These are phyloP conservation scores for Lenzites betulinus DNA, from an alignment of 768 basidiomycete genomes.

Conservation along the genomic window DNA sequence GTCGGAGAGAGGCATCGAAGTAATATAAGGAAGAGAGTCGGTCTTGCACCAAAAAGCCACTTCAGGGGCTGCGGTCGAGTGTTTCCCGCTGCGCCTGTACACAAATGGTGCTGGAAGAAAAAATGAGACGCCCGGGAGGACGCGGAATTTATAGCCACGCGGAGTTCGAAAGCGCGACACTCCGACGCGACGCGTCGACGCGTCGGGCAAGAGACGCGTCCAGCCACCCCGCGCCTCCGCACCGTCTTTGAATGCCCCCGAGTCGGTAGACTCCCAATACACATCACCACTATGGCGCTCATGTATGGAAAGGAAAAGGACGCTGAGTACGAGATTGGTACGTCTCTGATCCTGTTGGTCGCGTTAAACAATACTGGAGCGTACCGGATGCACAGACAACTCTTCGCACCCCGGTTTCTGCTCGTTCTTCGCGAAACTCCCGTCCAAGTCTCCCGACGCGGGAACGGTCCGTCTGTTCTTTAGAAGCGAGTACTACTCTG, in stretches of 20 bases:
- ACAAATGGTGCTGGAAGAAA: constrained; percentile 30
- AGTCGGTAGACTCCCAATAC: neutral
- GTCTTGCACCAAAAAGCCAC: constrained; percentile 37
- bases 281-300: constrained; percentile 44
- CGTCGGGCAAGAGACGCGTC: constrained; percentile 20
- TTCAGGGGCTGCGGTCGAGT: constrained; percentile 38
- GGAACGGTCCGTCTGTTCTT: constrained; percentile 90
- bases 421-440: constrained; percentile 63
- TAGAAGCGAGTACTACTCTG: constrained; percentile 83
- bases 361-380: neutral
- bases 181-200: constrained; percentile 24
- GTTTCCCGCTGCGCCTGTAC: constrained; percentile 38
- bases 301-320: constrained; percentile 73
- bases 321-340: constrained; percentile 38
- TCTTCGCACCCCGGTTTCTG: constrained; percentile 80
- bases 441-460: constrained; percentile 64
- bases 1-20: constrained; percentile 26
- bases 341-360: neutral
- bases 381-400: constrained; percentile 44
- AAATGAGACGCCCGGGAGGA: neutral
- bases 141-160: neutral
- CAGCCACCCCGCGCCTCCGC: constrained; percentile 5
- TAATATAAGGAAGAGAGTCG: constrained; percentile 29
- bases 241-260: neutral
- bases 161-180: constrained; percentile 22